Evolutionary conservation across 2,329 filamentous ascomycete genomes (phyloP).

Genomic region (Albifimbria verrucaria): DNA sequence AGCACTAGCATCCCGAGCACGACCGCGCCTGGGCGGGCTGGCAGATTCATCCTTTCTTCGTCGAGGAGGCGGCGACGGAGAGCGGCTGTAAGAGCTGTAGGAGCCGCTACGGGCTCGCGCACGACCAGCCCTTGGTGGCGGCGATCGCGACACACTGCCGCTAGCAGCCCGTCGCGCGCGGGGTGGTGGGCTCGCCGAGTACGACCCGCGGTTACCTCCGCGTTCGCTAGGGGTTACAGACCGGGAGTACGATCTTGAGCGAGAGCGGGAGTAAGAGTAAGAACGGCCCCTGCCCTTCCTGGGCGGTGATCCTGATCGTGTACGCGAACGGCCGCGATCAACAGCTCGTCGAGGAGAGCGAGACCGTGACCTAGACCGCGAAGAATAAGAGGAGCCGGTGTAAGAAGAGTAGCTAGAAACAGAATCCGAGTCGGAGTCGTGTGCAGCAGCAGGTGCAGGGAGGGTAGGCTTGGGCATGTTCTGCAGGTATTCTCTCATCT

Average conservation of each 20-base stretch:
- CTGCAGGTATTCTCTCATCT: conserved; percentile 87
- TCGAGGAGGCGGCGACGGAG: conserved; percentile 15
- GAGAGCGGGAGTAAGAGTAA: conserved; percentile 23
- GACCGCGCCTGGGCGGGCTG: conserved; percentile 19
- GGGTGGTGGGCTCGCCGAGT: conserved; percentile 27
- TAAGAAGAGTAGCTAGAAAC: conserved; percentile 79
- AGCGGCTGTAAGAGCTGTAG: conserved; percentile 16
- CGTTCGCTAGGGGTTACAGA: conserved; percentile 30
- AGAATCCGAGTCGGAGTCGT: conserved; percentile 66
- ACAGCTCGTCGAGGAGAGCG: conserved; percentile 14
- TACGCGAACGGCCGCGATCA: conserved; percentile 25
- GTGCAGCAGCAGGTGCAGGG: conserved; percentile 59
- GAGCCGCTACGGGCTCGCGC: conserved; percentile 19
- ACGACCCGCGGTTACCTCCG: conserved; percentile 17
- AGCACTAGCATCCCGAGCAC: conserved; percentile 14
- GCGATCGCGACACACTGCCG: conserved; percentile 24
- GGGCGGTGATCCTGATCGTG: conserved; percentile 24
- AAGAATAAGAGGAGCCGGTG: conserved; percentile 59
- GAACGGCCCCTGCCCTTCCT: conserved; percentile 17
- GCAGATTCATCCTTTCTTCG: conserved; percentile 15
- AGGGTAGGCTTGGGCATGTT: conserved; percentile 83
- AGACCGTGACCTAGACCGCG: conserved; percentile 41
- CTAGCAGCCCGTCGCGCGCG: conserved; percentile 18
- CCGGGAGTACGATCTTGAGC: conserved; percentile 44
- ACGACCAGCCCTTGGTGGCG: conserved; percentile 22